Conservation (phyloP, 805 yeast species). For the Candida hungchunana region DNA sequence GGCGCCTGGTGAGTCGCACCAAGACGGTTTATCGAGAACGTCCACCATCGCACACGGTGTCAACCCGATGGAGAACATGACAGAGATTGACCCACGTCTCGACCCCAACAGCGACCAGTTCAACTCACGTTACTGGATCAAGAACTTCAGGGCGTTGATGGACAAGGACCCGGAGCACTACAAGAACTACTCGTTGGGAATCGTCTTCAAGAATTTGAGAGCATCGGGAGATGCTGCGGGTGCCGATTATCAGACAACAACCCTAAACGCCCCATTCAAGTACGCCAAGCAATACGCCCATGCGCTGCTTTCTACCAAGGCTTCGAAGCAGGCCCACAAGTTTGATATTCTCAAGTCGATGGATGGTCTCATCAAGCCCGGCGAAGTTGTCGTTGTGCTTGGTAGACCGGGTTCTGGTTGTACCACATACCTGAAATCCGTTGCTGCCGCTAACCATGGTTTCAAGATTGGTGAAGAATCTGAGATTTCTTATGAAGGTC, state of each 20-base stretch:
- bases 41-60: slow-evolving; percentile 35
- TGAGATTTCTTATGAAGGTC: slow-evolving; percentile 45
- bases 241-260: slow-evolving; percentile 64
- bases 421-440: slow-evolving; percentile 53
- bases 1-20: slow-evolving; percentile 7
- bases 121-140: slow-evolving; percentile 58
- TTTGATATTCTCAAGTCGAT: slow-evolving; percentile 46
- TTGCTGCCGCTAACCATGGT: slow-evolving; percentile 54
- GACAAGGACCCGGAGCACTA: slow-evolving; percentile 57
- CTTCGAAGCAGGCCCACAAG: slow-evolving; percentile 24
- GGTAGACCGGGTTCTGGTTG: slow-evolving; percentile 82
- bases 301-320: slow-evolving; percentile 16
- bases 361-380: slow-evolving; percentile 58
- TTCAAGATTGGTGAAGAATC: slow-evolving; percentile 43
- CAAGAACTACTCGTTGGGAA: slow-evolving; percentile 51
- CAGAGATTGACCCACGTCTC: slow-evolving; percentile 39
- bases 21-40: slow-evolving; percentile 15
- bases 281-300: slow-evolving; percentile 15
- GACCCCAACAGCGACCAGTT: slow-evolving; percentile 58
- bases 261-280: slow-evolving; percentile 38
- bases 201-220: slow-evolving; percentile 53
- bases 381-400: slow-evolving; percentile 65
- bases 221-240: slow-evolving; percentile 59
- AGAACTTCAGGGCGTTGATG: slow-evolving; percentile 48
- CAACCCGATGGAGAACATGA: slow-evolving; percentile 29